Evolutionary conservation across 805 yeast genomes (phyloP), one percentile per base, ranked within the genome.

Genomic region (Wickerhamomyces bisporus): DNA sequence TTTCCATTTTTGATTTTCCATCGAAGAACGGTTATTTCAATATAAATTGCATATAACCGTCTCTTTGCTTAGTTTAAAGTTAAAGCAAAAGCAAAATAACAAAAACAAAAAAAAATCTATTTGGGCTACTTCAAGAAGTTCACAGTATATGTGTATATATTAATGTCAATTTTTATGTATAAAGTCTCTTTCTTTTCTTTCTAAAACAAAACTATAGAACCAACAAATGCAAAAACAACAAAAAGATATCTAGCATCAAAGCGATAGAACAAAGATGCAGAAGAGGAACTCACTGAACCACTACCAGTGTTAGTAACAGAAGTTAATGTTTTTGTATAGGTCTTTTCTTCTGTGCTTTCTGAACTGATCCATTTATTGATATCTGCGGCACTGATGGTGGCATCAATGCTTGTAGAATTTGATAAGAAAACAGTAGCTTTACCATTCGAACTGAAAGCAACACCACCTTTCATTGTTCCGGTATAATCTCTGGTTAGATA

Each of bases 391-490:
- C 58, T 39, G 21, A 82, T 52, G n/a, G 69, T 51, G 2, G 53
- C 48, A 48, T 70, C 77, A 44, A 81, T 68, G 1, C 66, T 35
- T 24, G 85, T 73, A 23, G 60, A 55, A 52, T 79, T 71, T 26
- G 81, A 71, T 43, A 81, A 44, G 60, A 80, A 83, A 5, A 79
- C 78, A n/a, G 75, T 60, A 14, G 76, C 80, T 31, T 65, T 66
- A 30, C 87, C 87, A 45, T 69, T 67, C 38, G 73, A 60, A 42
- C 75, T 85, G 49, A 83, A 81, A 6, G 76, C 71, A 34, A 80
- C 87, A 57, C 89, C 91, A 41, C 91, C 91, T 39, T 47, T 64
- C 86, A 80, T 79, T 15, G 70, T 62, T 8, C 64, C 51, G 9
- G 48, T 37, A 34, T 72, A 66, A 35, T 74, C 72, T 68, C 91